Evolutionary conservation across 2,329 filamentous ascomycete species (phyloP), one percentile per base, ranked within the genome.

Genomic region (Cercospora janseana): DNA sequence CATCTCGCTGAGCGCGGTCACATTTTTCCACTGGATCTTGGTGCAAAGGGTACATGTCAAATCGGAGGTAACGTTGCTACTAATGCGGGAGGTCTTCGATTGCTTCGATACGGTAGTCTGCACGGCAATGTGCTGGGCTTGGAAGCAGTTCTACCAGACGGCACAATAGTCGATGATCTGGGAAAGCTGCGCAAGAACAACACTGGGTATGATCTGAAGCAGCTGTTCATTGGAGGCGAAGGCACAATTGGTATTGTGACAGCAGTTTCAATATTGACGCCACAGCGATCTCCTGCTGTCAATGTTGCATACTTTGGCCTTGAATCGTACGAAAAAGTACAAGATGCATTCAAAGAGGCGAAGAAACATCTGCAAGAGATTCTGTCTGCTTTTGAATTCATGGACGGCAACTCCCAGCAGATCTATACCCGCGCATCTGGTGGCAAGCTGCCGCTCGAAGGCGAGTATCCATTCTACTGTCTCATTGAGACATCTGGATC

Each of bases 221-320:
- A 96, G 71, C 80, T 96, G 27, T 96, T 98, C 69, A 95, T 98
- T 63, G 93, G 93, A 37, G 88, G 85, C 24, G 93, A 98, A 71
- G 93, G 93, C 18, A 97, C 93, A 4, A 86, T 97, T 56, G 93
- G 93, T 46, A 87, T 97, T 63, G 87, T 98, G 63, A 98, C 93
- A 13, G 91, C 82, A 38, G 79, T 97, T 28, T 91, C 90, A 3
- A 86, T 98, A 55, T 79, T 92, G 60, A 96, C 91, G 65, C 91
- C 93, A 0, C 90, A 91, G 66, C 81, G 89, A 13, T 87, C 90
- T 15, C 83, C 86, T 37, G 91, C 93, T 1, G 82, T 95, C 60
- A 97, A 98, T 60, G 93, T 98, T 6, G 93, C 93, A 18, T 93
- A 95, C 70, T 90, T 98, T 59, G 92, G 90, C 23, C 76, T 97